phyloP scores from a whole-genome alignment of 2,329 filamentous ascomycete species.

The Allantophomopsis cytisporea region DNA sequence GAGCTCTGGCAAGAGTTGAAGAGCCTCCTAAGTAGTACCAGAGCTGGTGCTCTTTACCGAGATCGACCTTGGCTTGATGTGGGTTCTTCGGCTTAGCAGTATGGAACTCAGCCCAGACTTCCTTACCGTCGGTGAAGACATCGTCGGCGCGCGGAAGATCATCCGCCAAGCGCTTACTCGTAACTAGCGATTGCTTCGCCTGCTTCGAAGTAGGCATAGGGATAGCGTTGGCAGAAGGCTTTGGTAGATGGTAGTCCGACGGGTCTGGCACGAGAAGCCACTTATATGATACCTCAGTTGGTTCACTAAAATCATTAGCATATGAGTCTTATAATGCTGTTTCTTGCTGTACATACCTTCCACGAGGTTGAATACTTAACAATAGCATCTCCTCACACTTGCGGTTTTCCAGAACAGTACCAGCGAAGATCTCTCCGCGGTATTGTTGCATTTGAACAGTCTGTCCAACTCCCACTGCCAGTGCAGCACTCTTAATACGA shows the following conservation, averaged over 20 bases:
- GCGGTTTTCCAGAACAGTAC: slow-evolving; percentile 74
- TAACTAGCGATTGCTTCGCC: slow-evolving; percentile 53
- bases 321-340: not conserved
- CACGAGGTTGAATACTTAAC: slow-evolving; percentile 72
- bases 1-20: slow-evolving; percentile 81
- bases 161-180: slow-evolving; percentile 43
- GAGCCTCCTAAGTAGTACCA: slow-evolving; percentile 81
- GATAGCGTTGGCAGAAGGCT: slow-evolving; percentile 59
- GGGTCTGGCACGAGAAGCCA: slow-evolving; percentile 65
- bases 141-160: slow-evolving; percentile 53
- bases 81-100: slow-evolving; percentile 41
- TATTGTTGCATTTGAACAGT: slow-evolving; percentile 79
- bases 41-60: slow-evolving; percentile 59
- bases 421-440: slow-evolving; percentile 81
- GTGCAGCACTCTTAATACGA: slow-evolving; percentile 54
- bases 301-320: slow-evolving; percentile 44
- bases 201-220: slow-evolving; percentile 52
- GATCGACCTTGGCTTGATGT: slow-evolving; percentile 54
- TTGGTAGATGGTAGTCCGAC: slow-evolving; percentile 57
- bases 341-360: slow-evolving; percentile 28
- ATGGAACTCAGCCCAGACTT: slow-evolving; percentile 69
- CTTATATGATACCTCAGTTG: slow-evolving; percentile 72
- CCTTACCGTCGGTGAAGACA: slow-evolving; percentile 49
- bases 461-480: slow-evolving; percentile 55
- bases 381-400: slow-evolving; percentile 62